These are phyloP conservation scores for Acacia concinna DNA, from an alignment of 331 rosid genomes.

Conservation along the genomic window DNA sequence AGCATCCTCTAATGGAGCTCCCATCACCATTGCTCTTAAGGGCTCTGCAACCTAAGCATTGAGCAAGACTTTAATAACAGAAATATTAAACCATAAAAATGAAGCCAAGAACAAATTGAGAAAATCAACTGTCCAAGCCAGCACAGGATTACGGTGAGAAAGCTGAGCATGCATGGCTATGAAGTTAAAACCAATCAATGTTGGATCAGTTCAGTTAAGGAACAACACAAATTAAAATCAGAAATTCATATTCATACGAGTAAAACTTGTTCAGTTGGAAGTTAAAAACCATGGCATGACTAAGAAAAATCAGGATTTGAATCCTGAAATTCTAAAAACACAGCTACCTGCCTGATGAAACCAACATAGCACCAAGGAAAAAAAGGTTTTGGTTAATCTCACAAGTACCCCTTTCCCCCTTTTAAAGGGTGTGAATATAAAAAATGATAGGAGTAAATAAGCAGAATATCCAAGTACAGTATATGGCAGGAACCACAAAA, in stretches of 20 bases:
- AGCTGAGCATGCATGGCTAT: not conserved
- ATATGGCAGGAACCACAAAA: not conserved
- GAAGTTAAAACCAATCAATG: not conserved
- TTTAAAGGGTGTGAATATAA: not conserved
- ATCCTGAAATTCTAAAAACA: slow-evolving; percentile 5
- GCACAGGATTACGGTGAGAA: not conserved
- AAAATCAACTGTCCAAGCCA: not conserved
- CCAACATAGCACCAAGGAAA: slow-evolving; percentile 6
- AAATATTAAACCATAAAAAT: slow-evolving; percentile 26
- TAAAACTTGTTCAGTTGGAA: not conserved
- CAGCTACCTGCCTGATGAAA: not conserved
- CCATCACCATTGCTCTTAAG: slow-evolving; percentile 96
- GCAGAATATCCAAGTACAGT: not conserved
- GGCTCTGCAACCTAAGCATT: slow-evolving; percentile 90
- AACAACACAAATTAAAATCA: not conserved
- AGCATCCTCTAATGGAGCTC: slow-evolving; percentile 98
- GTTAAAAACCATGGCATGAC: not conserved
- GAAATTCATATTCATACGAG: not conserved
- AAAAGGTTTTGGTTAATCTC: not conserved
- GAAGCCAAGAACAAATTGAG: not conserved
- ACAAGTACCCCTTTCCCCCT: slow-evolving; percentile 1
- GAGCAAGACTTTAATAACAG: slow-evolving; percentile 24
- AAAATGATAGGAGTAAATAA: not conserved
- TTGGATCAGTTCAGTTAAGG: not conserved
- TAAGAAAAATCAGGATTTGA: slow-evolving; percentile 22